phyloP scores from a whole-genome alignment of 192 early-diverging fungal species.

The Coemansia sp. region DNA sequence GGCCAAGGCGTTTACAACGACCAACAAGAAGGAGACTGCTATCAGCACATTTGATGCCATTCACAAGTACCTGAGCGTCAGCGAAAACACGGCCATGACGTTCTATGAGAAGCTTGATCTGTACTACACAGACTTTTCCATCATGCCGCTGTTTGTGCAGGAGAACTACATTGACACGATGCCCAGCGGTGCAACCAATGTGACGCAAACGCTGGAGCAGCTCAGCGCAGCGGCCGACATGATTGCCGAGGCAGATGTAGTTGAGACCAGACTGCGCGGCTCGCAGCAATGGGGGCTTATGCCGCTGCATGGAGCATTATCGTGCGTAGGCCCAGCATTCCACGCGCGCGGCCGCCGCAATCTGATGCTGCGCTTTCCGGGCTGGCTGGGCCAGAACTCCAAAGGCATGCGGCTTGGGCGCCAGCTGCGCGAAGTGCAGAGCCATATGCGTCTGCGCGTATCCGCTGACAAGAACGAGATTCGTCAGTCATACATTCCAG shows the following conservation, averaged over 20 bases:
- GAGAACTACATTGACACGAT: constrained; percentile 84
- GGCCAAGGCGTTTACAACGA: constrained; percentile 57
- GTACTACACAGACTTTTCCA: constrained; percentile 87
- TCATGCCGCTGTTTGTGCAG: constrained; percentile 93
- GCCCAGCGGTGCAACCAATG: constrained; percentile 53
- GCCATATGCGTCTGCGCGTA: constrained; percentile 77
- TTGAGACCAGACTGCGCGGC: constrained; percentile 75
- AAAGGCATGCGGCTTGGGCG: constrained; percentile 71
- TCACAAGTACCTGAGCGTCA: constrained; percentile 59
- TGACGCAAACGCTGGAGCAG: constrained; percentile 56
- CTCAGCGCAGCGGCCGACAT: constrained; percentile 83
- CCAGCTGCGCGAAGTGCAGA: constrained; percentile 80
- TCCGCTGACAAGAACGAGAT: constrained; percentile 85
- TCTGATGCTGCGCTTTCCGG: constrained; percentile 50
- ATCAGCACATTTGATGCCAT: constrained; percentile 77
- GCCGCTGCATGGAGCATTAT: constrained; percentile 81
- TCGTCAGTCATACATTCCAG: constrained; percentile 81
- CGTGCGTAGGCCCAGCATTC: constrained; percentile 82
- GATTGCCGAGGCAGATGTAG: constrained; percentile 78
- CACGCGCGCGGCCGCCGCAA: constrained; percentile 68
- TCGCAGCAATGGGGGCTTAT: constrained; percentile 89
- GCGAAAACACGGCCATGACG: constrained; percentile 48
- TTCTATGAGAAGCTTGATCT: constrained; percentile 80
- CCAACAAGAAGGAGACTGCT: constrained; percentile 62
- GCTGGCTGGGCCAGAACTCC: constrained; percentile 90